Evolutionary conservation across 2,329 filamentous ascomycete genomes (phyloP).

Genomic region (Niveomyces coronatus): DNA sequence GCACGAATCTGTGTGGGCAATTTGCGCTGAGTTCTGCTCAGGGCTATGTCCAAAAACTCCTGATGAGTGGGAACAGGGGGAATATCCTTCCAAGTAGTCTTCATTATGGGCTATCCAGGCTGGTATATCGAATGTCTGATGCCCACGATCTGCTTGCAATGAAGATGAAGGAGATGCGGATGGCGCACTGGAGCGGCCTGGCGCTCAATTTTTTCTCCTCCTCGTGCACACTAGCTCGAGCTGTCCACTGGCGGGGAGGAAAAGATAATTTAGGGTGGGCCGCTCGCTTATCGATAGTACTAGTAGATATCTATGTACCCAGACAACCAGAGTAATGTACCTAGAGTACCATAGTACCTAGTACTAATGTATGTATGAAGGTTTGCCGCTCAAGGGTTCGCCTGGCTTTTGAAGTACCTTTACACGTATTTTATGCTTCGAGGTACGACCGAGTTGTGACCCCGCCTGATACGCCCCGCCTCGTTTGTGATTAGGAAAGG

Average conservation of each 20-base stretch:
- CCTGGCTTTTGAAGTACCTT: no score
- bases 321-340: no score
- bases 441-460: no score
- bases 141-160: slow-evolving; percentile 6
- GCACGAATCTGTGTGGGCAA: slow-evolving; percentile 91
- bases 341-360: no score
- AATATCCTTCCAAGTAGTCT: slow-evolving; percentile 65
- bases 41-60: slow-evolving; percentile 95
- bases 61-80: slow-evolving; percentile 82
- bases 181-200: slow-evolving; percentile 9
- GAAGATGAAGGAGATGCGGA: slow-evolving; percentile 10
- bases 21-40: slow-evolving; percentile 84
- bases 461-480: no score
- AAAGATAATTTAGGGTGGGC: slow-evolving; percentile 10
- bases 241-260: no score
- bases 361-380: no score
- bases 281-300: slow-evolving; percentile 18
- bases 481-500: no score
- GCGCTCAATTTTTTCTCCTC: slow-evolving; percentile 26
- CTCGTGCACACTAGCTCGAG: no score
- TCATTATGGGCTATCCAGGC: slow-evolving; percentile 35
- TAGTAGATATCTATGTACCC: no score
- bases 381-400: no score
- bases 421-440: no score
- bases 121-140: slow-evolving; percentile 6